Evolutionary conservation across 352 stramenopile species (phyloP).

Genomic region (Globisporangium paddicum): DNA sequence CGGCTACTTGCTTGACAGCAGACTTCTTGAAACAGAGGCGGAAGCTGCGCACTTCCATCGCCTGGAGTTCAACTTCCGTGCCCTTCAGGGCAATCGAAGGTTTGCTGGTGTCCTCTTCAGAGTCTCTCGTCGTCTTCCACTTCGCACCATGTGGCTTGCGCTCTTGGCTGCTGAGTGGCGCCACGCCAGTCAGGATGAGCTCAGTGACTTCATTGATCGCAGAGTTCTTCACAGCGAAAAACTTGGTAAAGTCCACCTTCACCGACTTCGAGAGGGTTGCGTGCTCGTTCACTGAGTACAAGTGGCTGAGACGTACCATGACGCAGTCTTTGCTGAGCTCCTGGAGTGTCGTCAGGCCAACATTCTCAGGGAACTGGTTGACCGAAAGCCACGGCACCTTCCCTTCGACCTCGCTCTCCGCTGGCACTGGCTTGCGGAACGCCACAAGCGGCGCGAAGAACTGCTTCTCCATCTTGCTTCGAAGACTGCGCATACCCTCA

Average conservation of each 20-base stretch:
- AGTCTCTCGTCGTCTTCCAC: constrained; percentile 35
- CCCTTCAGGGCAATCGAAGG: constrained; percentile 41
- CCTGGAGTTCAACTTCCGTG: constrained; percentile 64
- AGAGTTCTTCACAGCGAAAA: constrained; percentile 49
- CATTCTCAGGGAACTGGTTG: constrained; percentile 85
- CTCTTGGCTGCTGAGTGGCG: constrained; percentile 32
- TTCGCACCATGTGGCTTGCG: constrained; percentile 8
- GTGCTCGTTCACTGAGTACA: constrained; percentile 90
- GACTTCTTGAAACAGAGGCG: constrained; percentile 52
- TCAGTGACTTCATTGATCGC: constrained; percentile 72
- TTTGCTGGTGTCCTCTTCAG: constrained; percentile 12
- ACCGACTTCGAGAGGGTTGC: constrained; percentile 66
- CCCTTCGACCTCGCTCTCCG: constrained; percentile 21
- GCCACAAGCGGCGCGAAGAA: constrained; percentile 67
- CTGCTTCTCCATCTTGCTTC: constrained; percentile 59
- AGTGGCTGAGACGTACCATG: constrained; percentile 92
- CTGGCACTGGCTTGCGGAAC: constrained; percentile 33
- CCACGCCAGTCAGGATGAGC: constrained; percentile 85
- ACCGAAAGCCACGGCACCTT: constrained; percentile 67
- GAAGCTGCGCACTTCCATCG: constrained; percentile 95
- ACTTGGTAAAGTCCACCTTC: constrained; percentile 61
- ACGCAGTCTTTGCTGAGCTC: constrained; percentile 69
- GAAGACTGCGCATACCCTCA: constrained; percentile 50
- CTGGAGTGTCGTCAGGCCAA: constrained; percentile 91
- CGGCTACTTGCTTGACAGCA: neutral